Evolutionary conservation across 2,329 filamentous ascomycete species (phyloP).

Genomic region (Cordyceps javanica): DNA sequence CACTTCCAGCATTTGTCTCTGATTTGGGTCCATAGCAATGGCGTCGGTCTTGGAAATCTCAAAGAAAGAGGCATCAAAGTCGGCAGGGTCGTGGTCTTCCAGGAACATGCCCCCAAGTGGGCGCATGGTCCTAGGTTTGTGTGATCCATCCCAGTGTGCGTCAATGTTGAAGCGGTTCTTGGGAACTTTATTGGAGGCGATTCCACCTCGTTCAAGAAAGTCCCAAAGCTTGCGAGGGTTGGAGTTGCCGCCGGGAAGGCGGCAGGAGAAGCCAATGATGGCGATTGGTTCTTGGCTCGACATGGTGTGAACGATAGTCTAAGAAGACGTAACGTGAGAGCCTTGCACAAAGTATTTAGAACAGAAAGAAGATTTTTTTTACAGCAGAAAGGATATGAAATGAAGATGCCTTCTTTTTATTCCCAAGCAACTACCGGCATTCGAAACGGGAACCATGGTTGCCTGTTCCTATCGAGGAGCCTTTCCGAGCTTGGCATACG

Average conservation of each 20-base stretch:
- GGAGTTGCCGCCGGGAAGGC: slow-evolving; percentile 34
- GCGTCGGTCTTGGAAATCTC: slow-evolving; percentile 3
- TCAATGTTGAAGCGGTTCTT: slow-evolving; percentile 2
- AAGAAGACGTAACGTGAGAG: not conserved
- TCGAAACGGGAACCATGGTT: not conserved
- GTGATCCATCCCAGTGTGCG: slow-evolving; percentile 3
- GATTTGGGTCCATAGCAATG: not conserved
- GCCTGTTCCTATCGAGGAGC: not conserved
- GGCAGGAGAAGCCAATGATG: slow-evolving; percentile 36
- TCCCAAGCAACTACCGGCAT: not conserved
- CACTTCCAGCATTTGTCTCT: slow-evolving; percentile 7
- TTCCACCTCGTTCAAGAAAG: slow-evolving; percentile 25
- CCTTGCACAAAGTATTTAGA: not conserved
- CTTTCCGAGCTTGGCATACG: not conserved
- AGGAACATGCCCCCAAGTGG: slow-evolving; percentile 6
- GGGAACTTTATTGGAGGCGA: slow-evolving; percentile 24
- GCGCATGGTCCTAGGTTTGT: slow-evolving; percentile 3
- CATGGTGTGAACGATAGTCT: not conserved
- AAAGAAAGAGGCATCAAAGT: slow-evolving; percentile 4
- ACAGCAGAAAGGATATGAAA: not conserved
- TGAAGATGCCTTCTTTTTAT: not conserved
- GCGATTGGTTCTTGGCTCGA: slow-evolving; percentile 26
- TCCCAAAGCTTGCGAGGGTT: slow-evolving; percentile 28
- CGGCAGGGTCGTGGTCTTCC: not conserved
- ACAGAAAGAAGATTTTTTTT: not conserved